Percentiles rank a stretch among this genome's conserved stretches.
Conservation (phyloP, 129 eudicot genomes). For the Arctium minus region DNA sequence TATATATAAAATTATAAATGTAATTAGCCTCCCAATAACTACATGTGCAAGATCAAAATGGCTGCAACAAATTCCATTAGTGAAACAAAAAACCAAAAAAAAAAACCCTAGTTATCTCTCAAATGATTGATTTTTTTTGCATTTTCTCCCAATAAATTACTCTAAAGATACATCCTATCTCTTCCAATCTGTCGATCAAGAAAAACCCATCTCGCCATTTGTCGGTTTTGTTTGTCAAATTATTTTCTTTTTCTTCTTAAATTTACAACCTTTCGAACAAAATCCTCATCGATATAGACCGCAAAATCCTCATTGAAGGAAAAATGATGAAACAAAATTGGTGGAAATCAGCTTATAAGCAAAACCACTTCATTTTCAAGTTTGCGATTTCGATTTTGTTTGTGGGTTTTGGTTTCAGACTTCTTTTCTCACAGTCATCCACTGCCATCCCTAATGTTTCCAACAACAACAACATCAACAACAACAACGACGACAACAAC, state of each 20-base stretch:
- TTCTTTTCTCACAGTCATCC: constrained; percentile 46
- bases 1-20: too few species aligned
- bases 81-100: not conserved
- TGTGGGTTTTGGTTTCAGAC: constrained; percentile 57
- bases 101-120: not conserved
- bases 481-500: not conserved
- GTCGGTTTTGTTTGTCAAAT: constrained; percentile 32
- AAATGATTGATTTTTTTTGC: not conserved
- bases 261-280: constrained; percentile 1
- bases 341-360: constrained; percentile 46
- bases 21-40: too few species aligned
- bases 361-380: constrained; percentile 50
- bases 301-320: constrained; percentile 11
- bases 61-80: too few species aligned
- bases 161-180: not conserved
- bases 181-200: constrained; percentile 15
- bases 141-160: not conserved
- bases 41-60: too few species aligned
- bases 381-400: constrained; percentile 52
- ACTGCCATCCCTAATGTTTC: constrained; percentile 37
- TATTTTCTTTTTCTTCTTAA: not conserved
- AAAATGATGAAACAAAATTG: constrained; percentile 38
- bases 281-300: constrained; percentile 8
- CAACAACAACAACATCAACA: not conserved
- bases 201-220: constrained; percentile 25